Conservation (phyloP, 768 basidiomycete genomes). For the Dacryopinax primogenitus region DNA sequence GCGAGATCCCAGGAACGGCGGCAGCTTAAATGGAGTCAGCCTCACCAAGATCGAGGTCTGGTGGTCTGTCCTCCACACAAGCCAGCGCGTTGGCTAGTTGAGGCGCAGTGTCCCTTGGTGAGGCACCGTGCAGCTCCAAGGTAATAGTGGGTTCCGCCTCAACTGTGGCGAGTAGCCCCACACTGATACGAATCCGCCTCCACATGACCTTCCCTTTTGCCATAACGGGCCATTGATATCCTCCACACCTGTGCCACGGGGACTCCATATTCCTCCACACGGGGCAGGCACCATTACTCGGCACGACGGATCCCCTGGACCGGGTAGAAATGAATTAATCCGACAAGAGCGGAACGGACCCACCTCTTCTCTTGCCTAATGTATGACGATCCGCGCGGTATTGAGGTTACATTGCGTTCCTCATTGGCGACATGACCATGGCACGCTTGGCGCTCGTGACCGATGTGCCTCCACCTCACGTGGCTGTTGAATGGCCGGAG, state of each 20-base stretch:
- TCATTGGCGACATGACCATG: too few species aligned
- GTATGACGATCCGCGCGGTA: not conserved
- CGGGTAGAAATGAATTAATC: not conserved
- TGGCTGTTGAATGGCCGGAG: not conserved
- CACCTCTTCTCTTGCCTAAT: too few species aligned
- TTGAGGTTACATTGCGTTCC: not conserved
- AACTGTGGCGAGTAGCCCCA: too few species aligned
- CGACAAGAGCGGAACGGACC: not conserved
- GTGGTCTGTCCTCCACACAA: too few species aligned
- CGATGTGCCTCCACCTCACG: conserved; percentile 1
- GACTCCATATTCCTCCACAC: conserved; percentile 6
- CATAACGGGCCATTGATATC: not conserved
- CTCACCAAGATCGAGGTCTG: too few species aligned
- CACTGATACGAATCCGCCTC: not conserved
- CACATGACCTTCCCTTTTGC: conserved; percentile 9
- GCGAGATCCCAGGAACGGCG: not conserved
- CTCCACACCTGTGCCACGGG: not conserved
- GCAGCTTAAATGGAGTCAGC: conserved; percentile 7
- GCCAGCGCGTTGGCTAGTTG: too few species aligned
- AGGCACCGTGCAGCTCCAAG: too few species aligned
- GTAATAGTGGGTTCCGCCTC: too few species aligned
- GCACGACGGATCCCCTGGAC: not conserved
- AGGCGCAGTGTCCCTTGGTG: too few species aligned
- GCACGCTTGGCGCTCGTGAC: conserved; percentile 1
- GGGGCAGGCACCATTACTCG: not conserved